Conservation (phyloP, 2,329 filamentous ascomycete genomes). For the Fusarium humuli region DNA sequence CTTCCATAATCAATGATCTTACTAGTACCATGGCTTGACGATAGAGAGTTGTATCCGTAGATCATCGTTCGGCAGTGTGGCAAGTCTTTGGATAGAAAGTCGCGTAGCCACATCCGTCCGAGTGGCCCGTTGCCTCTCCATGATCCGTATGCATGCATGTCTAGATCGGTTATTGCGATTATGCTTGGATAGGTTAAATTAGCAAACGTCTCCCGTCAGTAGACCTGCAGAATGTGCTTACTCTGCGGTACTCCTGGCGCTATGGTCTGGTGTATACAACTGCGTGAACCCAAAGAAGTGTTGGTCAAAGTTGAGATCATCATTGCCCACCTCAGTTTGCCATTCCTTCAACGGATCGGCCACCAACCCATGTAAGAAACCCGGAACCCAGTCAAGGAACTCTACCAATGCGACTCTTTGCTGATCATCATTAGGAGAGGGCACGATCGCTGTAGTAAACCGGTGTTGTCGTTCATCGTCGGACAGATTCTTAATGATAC, state of each 20-base stretch:
- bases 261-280: neutral
- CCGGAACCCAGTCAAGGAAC: neutral
- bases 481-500: neutral
- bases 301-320: neutral
- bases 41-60: neutral
- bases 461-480: neutral
- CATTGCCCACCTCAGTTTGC: neutral
- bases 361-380: neutral
- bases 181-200: neutral
- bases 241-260: neutral
- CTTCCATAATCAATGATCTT: neutral
- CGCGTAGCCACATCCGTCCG: neutral
- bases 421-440: neutral
- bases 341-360: neutral
- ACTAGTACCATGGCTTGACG: neutral
- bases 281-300: neutral
- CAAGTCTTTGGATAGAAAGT: neutral
- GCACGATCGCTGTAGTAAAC: neutral
- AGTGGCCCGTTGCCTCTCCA: neutral
- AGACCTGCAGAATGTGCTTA: neutral
- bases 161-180: neutral
- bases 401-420: neutral
- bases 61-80: neutral
- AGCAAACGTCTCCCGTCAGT: neutral
- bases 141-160: neutral